A percentile compares a stretch with the other conserved stretches of the same genome.
These are phyloP conservation scores for Solanum hybrid DNA, from an alignment of 305 asterid genomes.

Conservation along the genomic window DNA sequence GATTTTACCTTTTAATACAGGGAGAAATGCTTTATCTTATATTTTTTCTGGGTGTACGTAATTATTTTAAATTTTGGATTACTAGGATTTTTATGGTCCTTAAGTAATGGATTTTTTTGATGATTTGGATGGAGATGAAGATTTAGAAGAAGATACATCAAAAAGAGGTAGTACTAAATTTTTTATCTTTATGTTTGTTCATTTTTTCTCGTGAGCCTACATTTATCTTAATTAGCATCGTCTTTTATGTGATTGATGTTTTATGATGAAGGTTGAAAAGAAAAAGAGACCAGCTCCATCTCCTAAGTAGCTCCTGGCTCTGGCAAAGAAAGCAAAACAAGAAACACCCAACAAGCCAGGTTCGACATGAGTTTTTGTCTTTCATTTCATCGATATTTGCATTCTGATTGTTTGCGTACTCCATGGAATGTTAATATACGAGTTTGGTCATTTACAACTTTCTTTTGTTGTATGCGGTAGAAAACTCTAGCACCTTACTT, in stretches of 20 bases:
- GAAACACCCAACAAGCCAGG: not conserved
- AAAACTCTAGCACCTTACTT: not conserved
- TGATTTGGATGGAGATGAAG: not conserved
- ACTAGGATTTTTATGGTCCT: not conserved
- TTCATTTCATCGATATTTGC: not conserved
- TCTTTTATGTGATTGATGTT: not conserved
- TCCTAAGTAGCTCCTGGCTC: not conserved
- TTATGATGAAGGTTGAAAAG: not conserved
- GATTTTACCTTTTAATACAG: not conserved
- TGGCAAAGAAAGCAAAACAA: not conserved
- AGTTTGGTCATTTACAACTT: not conserved
- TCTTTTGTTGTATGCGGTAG: not conserved
- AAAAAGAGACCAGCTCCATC: not conserved
- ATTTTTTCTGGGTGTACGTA: not conserved
- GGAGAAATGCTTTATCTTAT: not conserved
- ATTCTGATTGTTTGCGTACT: not conserved
- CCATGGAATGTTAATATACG: not conserved
- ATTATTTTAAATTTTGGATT: no score
- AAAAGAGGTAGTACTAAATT: not conserved
- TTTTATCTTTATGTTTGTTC: no score
- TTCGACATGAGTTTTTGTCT: not conserved
- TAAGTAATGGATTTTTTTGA: not conserved
- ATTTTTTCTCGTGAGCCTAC: not conserved
- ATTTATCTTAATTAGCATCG: not conserved
- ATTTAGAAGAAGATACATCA: not conserved